Base-by-base conservation (phyloP, 1,284 basidiomycete genomes). In the Ceratobasidium sp. region DNA sequence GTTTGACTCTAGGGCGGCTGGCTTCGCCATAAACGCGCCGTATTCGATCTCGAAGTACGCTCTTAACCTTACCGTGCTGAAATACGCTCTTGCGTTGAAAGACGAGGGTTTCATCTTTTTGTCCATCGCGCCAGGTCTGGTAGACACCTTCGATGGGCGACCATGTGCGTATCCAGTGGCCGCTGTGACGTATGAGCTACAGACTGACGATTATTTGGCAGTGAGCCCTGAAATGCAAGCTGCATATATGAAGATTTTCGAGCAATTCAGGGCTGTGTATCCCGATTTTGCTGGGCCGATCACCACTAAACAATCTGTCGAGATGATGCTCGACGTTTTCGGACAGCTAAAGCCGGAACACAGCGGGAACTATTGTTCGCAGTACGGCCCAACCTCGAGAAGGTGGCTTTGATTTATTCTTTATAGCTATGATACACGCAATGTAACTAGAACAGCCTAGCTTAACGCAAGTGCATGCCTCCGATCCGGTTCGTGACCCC, bases 401-500 rank as follows among this genome's bases (percentile, higher is more conserved):
- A 61, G n/a, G 23, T 61, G 58, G 30, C 32, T 50, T n/a, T 47
- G 46, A 64, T 1, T 18, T 28, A 46, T 46, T 7, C 30, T 30
- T 14, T 9, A 30, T 43, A 46, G 13, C 38, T 59, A n/a, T 13
- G 57, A 30, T 43, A 23, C 16, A 32, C 43, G 28, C 9, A 46
- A 23, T 16, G 13, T 6, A 46, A 14, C 23, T 44, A 32, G 14
- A 30, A 23, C 30, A 28, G 8, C 28, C 16, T n/a, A 46, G 38
- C 3, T 79, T 73, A 80, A 67, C 83, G 84, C 76, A 89, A 78
- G 67, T 85, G 83, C 82, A 88, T 79, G 13, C 85, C 86, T 38
- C 85, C 87, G 76, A 91, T 76, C 73, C 82, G 83, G 35, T 77
- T 75, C 46, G 75, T 75, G 30, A 78, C 66, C 11, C 74, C 73